Conservation (phyloP, 139 green algal species). For the Microglena sp. region DNA sequence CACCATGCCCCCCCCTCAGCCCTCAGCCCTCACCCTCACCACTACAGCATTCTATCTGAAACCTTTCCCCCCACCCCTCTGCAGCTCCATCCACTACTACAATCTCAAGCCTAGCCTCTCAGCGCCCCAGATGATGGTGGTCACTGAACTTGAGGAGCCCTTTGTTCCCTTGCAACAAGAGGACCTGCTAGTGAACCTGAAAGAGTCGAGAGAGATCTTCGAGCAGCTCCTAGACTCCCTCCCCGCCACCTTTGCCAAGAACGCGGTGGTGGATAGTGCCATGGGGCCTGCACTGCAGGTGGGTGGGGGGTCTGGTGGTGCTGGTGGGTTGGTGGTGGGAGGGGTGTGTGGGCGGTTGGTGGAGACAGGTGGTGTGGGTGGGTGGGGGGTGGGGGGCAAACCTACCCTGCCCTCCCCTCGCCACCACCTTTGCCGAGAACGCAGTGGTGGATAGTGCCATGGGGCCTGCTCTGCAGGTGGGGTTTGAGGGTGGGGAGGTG, state of each 20-base stretch:
- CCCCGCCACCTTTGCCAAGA: slow-evolving; percentile 50
- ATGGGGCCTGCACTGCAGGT: slow-evolving; percentile 79
- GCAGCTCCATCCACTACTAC: background rate
- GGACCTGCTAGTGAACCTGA: slow-evolving; percentile 80
- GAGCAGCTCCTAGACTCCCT: slow-evolving; percentile 81
- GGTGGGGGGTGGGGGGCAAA: no score
- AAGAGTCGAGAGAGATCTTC: slow-evolving; percentile 54
- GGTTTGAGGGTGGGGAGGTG: no score
- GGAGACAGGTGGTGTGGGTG: no score
- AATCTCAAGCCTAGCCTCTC: background rate
- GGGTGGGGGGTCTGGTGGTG: no score
- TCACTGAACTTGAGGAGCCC: slow-evolving; percentile 78
- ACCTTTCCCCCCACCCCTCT: no score
- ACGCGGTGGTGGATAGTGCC: slow-evolving; percentile 53
- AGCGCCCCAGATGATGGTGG: slow-evolving; percentile 34
- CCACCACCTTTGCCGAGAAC: slow-evolving; percentile 46
- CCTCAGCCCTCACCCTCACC: no score
- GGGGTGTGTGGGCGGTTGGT: no score
- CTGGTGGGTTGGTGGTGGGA: no score
- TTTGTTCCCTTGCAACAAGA: slow-evolving; percentile 81
- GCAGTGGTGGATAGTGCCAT: slow-evolving; percentile 62
- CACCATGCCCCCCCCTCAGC: background rate
- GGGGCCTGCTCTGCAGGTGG: slow-evolving; percentile 75
- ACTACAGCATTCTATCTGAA: no score
- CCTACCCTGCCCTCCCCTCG: no score